Evolutionary conservation across 306 rosid species (phyloP), one percentile per base, ranked within the genome.

Genomic region (Malus asiatica): DNA sequence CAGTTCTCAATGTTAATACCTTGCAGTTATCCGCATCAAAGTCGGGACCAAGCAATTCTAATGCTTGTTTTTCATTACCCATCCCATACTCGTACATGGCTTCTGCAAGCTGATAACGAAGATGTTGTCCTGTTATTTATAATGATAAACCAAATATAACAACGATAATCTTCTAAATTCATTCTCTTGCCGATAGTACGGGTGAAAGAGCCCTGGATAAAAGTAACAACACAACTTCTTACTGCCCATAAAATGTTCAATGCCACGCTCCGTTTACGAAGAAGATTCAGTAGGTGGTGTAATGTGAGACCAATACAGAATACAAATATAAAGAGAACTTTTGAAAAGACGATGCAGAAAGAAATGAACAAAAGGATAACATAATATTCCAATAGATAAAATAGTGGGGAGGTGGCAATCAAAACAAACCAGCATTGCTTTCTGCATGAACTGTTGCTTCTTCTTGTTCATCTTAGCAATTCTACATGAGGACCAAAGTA

Each of bases 31-130:
- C 60, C 19, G 93, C 97, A 70, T 94, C 89, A 71, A 92, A 94
- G 76, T 87, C 86, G 7, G 88, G 82, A 85, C 90, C 97, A 45
- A 94, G 89, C 76, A 92, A 76, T 64, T 90, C 89, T 70, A 90
- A 16, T 70, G 96, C 93, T 4, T 71, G 83, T 75, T 61, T 70
- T 62, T 88, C 77, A 22, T 87, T 72, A 23, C 96, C 95, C 64
- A 52, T 88, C 55, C 97, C 98, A n/a, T 89, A 94, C 11, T 90
- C 93, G 59, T 81, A 89, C 48, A 87, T 69, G 71, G 97, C 93
- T 90, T 94, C 97, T 66, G 97, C 96, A 83, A 94, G 95, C 98
- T 94, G 85, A 60, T 67, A 61, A 64, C 22, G 61, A 11, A 71
- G 63, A 79, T 69, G 23, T 12, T 10, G 32, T 18, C 38, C 2